Conservation (phyloP, 352 stramenopile species). For the Hyphochytrium catenoides region DNA sequence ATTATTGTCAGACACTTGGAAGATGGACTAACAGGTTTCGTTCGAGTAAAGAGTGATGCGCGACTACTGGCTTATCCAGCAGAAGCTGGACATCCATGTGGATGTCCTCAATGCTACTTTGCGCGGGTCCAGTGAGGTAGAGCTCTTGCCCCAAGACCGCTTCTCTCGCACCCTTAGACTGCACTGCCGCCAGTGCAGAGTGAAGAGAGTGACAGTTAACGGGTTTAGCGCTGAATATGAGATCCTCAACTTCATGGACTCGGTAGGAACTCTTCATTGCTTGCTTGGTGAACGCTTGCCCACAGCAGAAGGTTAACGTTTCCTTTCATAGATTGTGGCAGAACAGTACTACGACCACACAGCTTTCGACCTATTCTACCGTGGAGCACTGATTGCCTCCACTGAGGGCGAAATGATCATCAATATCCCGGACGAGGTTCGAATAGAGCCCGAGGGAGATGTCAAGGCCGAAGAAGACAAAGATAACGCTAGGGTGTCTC, state of each 20-base stretch:
- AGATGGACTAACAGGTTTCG: no score
- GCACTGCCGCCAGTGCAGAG: conserved; percentile 38
- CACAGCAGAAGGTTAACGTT: no score
- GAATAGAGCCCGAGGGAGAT: conserved; percentile 22
- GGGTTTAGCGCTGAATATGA: conserved; percentile 29
- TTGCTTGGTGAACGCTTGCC: no score
- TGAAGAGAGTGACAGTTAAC: conserved; percentile 25
- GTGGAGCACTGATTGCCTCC: conserved; percentile 45
- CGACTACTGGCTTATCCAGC: conserved; percentile 58
- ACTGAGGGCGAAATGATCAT: conserved; percentile 54
- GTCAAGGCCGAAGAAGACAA: conserved; percentile 18
- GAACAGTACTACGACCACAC: conserved; percentile 42
- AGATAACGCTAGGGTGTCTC: conserved; percentile 14
- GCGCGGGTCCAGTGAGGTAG: conserved; percentile 30
- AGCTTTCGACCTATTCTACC: conserved; percentile 59
- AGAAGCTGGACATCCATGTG: conserved; percentile 40
- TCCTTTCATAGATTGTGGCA: conserved; percentile 37
- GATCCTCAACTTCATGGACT: conserved; percentile 53
- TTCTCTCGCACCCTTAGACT: conserved; percentile 30
- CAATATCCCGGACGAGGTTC: conserved; percentile 27
- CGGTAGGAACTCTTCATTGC: no score
- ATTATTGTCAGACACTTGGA: no score
- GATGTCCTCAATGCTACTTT: conserved; percentile 36
- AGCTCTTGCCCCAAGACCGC: conserved; percentile 27
- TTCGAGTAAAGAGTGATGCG: no score